Evolutionary conservation across 768 basidiomycete species (phyloP), one percentile per base, ranked within the genome.

Genomic region (Boletus eberwhitei): DNA sequence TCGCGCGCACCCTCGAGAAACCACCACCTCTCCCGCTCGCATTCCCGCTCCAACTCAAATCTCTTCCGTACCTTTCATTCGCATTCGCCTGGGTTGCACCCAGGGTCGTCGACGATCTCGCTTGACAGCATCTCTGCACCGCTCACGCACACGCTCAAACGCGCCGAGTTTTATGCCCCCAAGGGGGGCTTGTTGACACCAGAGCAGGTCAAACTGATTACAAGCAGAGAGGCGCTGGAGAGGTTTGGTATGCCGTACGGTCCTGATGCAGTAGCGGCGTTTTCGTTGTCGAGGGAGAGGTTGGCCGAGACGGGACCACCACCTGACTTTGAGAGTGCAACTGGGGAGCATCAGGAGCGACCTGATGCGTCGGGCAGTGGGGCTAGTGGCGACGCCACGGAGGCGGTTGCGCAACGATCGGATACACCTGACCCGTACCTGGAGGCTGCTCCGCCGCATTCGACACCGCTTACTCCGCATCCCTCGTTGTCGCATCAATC

Each of bases 211-310:
- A 85, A 79, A 64, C 73, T 90, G 52, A 86, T 93, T 52, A 82
- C 85, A 40, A 84, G 81, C 1, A 71, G 85, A 42, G 87, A 90
- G 61, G 76, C 77, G 4, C 75, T 91, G 54, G 81, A 79, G 36
- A 75, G 79, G 54, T 93, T 90, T 61, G 88, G 87, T 1, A 73
- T 87, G 52, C 90, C 90, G 21, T 92, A 88, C 61, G 89, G 90
- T 0, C 70, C 79, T 12, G 89, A 86, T 62, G 90, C 88, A 4
- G 75, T 87, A 29, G 64, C 64, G 7, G 84, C 85, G 32, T 88
- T 75, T 63, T 79, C 80, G 14, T 60, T 75, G 22, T 82, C 79
- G 38, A 72, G 76, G 45, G 71, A 72, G 31, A 70, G 74, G 36
- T 62, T 80, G 61, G 69, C 71, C 17, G 67, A 70, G 4, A 22